Base-by-base conservation (phyloP, 768 basidiomycete species). In the Leccinum uliginosum region DNA sequence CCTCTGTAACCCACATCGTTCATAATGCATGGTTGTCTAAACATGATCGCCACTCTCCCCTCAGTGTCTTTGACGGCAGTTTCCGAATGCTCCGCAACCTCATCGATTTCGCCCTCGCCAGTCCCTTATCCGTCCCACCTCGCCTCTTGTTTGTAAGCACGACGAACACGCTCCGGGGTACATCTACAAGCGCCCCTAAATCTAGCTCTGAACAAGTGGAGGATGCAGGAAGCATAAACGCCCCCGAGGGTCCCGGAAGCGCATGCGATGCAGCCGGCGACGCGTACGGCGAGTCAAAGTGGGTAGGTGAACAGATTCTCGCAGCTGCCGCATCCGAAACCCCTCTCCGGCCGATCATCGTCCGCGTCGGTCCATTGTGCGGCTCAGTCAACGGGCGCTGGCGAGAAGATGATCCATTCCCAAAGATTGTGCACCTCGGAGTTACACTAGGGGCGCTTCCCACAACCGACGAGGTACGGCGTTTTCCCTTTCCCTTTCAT, bases 331-430 rank as follows among this genome's bases (percentile, higher is more conserved):
- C 61, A 3, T 55, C 58, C 48, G 21, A 54, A 32, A 62, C 65
- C 14, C 49, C 58, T 49, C 57, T 66, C 53, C 65, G 61, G 60
- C 63, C 61, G 2, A 63, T 73, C 27, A 59, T 67, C 10, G 44
- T 77, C 35, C 75, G 78, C 48, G 62, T 75, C 0, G 76, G 78
- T 5, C 75, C 75, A 52, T 61, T 79, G 0, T 64, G 66, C 12
- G 74, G 77, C 7, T 68, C 67, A 15, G 35, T 38, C 1, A 73
- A 72, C 51, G 78, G 78, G 1, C 65, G 65, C 26, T 78, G 77
- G 78, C 74, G 76, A 29, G 62, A 66, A 30, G 55, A 62, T 19
- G 73, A 77, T 38, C 75, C 70, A 66, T 57, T 76, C n/a, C 77
- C 76, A 6, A 57, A 62, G 26, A 59, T 77, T 32, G 67, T 76